Percentiles rank a stretch among this genome's conserved stretches.
Evolutionary conservation across 306 rosid species (phyloP).

Genomic region (Pterocarpus macrocarpus): DNA sequence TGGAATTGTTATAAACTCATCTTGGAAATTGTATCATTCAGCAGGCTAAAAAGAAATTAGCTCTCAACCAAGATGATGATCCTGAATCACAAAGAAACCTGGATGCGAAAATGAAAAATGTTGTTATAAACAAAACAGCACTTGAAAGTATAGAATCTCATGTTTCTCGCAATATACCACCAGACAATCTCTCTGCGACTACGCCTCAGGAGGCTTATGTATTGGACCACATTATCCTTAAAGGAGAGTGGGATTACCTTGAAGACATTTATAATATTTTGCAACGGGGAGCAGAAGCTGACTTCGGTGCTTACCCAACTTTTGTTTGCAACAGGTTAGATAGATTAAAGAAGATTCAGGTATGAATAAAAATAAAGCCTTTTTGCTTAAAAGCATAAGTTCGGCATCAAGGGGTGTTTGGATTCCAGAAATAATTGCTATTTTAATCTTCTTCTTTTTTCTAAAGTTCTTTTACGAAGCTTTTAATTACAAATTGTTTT

Average conservation of each 20-base stretch:
- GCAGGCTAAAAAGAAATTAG: slow-evolving; percentile 62
- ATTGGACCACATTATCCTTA: slow-evolving; percentile 75
- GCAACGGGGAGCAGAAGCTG: slow-evolving; percentile 52
- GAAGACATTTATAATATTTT: slow-evolving; percentile 65
- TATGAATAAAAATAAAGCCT: slow-evolving; percentile 41
- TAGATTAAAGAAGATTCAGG: slow-evolving; percentile 67
- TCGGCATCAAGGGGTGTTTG: not conserved
- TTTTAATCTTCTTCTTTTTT: not conserved
- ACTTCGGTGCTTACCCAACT: slow-evolving; percentile 62
- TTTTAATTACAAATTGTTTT: not conserved
- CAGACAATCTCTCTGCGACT: slow-evolving; percentile 74
- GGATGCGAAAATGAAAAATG: slow-evolving; percentile 63
- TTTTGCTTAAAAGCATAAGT: slow-evolving; percentile 4
- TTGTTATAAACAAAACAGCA: slow-evolving; percentile 64
- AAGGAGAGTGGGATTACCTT: slow-evolving; percentile 77
- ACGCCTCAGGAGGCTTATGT: slow-evolving; percentile 79
- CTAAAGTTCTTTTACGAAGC: not conserved
- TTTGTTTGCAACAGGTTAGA: slow-evolving; percentile 60
- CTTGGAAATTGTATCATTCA: slow-evolving; percentile 35
- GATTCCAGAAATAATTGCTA: not conserved
- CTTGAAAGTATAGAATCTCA: slow-evolving; percentile 60
- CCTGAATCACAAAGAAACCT: slow-evolving; percentile 65
- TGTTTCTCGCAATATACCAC: slow-evolving; percentile 71
- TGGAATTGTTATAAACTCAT: slow-evolving; percentile 36
- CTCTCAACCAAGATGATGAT: slow-evolving; percentile 58